phyloP scores from a whole-genome alignment of 1,284 basidiomycete genomes.

The Sporisorium iseilematis-ciliati region DNA sequence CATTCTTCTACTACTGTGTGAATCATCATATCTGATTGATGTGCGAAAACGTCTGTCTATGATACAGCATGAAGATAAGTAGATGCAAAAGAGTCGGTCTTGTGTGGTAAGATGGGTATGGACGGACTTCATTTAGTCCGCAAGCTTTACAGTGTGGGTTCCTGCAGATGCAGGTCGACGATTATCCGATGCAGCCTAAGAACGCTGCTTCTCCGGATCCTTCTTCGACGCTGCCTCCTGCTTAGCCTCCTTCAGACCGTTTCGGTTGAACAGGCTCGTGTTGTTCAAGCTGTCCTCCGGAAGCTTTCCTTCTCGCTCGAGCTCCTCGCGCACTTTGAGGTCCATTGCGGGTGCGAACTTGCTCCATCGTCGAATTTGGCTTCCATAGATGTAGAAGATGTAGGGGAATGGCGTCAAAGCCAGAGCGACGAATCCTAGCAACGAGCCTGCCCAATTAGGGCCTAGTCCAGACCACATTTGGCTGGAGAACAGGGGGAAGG shows the following conservation, averaged over 20 bases:
- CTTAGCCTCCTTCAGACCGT: slow-evolving; percentile 31
- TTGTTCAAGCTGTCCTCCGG: slow-evolving; percentile 45
- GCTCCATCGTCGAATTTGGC: slow-evolving; percentile 70
- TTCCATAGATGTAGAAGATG: slow-evolving; percentile 72
- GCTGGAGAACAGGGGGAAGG: slow-evolving; percentile 72
- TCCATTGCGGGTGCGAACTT: slow-evolving; percentile 69
- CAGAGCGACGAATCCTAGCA: slow-evolving; percentile 78
- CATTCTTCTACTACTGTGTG: background rate
- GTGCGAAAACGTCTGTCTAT: slow-evolving; percentile 1
- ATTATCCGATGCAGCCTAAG: background rate
- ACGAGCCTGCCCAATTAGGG: slow-evolving; percentile 79
- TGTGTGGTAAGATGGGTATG: background rate
- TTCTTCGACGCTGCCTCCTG: slow-evolving; percentile 19
- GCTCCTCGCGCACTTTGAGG: slow-evolving; percentile 53
- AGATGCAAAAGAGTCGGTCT: background rate
- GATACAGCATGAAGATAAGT: background rate
- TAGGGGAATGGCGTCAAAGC: slow-evolving; percentile 78
- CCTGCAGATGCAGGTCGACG: background rate
- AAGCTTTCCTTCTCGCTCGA: slow-evolving; percentile 57
- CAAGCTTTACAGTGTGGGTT: background rate
- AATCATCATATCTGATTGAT: background rate
- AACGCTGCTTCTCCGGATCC: slow-evolving; percentile 34
- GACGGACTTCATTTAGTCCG: background rate
- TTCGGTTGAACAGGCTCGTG: slow-evolving; percentile 22
- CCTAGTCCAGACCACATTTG: slow-evolving; percentile 75